These are phyloP conservation scores for Coemansia sp. DNA, from an alignment of 192 early-diverging fungal species.

Conservation along the genomic window DNA sequence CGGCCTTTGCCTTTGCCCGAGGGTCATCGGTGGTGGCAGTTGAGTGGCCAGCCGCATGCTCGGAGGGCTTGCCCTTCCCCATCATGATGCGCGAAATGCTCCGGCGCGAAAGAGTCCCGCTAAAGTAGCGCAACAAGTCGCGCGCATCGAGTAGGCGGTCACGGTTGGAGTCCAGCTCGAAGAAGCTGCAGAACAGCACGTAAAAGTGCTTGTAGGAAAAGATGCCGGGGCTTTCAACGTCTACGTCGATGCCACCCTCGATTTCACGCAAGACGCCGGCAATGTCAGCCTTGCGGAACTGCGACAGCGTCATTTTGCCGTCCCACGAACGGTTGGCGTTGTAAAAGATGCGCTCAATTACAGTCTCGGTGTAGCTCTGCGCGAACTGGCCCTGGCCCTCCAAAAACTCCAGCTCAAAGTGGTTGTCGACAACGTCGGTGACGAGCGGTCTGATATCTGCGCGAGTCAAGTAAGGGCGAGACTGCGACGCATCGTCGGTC, in stretches of 20 bases:
- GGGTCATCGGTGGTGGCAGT: constrained; percentile 2
- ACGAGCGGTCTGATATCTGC: constrained; percentile 69
- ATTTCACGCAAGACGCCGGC: constrained; percentile 61
- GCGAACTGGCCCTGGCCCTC: constrained; percentile 77
- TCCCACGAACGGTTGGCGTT: constrained; percentile 61
- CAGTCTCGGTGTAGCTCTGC: constrained; percentile 86
- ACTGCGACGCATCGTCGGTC: constrained; percentile 39
- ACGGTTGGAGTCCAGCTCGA: constrained; percentile 88
- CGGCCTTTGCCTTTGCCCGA: constrained; percentile 20
- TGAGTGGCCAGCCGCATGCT: constrained; percentile 1
- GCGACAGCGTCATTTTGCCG: constrained; percentile 71
- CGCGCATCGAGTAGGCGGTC: constrained; percentile 72
- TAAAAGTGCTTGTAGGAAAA: constrained; percentile 99
- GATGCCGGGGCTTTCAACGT: constrained; percentile 67
- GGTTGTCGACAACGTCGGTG: constrained; percentile 80
- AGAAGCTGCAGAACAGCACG: constrained; percentile 97
- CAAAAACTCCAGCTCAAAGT: constrained; percentile 87
- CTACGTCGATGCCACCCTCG: constrained; percentile 68
- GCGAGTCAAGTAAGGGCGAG: constrained; percentile 52
- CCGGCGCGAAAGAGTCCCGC: constrained; percentile 63
- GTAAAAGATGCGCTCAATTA: constrained; percentile 86
- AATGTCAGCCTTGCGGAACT: constrained; percentile 71
- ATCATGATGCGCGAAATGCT: constrained; percentile 73
- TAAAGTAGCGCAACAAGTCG: constrained; percentile 74
- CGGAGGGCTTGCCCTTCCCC: constrained; percentile 57